Evolutionary conservation across 2,329 filamentous ascomycete species (phyloP), one percentile per base, ranked within the genome.

Genomic region (Orbilia oligospora): DNA sequence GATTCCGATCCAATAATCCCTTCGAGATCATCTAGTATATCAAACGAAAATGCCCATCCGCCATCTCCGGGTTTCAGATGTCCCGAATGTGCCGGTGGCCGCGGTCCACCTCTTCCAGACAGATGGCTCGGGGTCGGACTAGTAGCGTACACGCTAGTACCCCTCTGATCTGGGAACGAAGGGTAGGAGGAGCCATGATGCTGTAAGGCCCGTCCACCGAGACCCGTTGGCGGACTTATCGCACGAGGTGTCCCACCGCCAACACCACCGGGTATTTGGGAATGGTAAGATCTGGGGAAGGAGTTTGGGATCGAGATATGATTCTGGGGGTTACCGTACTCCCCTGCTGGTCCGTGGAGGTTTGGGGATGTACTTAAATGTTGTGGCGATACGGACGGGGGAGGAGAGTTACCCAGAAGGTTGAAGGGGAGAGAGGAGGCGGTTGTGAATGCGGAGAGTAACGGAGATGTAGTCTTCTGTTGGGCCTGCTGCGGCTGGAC

Each of bases 261-360:
- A 24, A n/a, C 36, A 38, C 36, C 46, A 44, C 41, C 51, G 18
- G 33, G 33, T 36, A 36, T 36, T 9, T 36, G 33, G 33, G 56
- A 55, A 44, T 44, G 68, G 30, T 64, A 78, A 44, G 75, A 71
- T 36, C 75, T 68, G 9, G 75, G 75, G 27, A 78, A 78, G 30
- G 75, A 78, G 48, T 78, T 78, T 36, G 75, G 75, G 46, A 78
- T 78, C 10, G 75, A 78, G 44, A 78, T 78, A 48, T 73, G 70
- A 22, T 68, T 78, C 68, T 72, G 75, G 12, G 48, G 22, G 44
- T 64, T 71, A 38, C 68, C 49, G 75, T 78, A 78, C 36, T 78
- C 75, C 16, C 73, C 61, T 48, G 56, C 56, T 10, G 53, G 46
- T 5, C 71, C 64, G 46, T 67, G 41, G 24, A 63, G 63, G 27